phyloP scores from a whole-genome alignment of 2,329 filamentous ascomycete genomes.

The Arthroderma sp. region DNA sequence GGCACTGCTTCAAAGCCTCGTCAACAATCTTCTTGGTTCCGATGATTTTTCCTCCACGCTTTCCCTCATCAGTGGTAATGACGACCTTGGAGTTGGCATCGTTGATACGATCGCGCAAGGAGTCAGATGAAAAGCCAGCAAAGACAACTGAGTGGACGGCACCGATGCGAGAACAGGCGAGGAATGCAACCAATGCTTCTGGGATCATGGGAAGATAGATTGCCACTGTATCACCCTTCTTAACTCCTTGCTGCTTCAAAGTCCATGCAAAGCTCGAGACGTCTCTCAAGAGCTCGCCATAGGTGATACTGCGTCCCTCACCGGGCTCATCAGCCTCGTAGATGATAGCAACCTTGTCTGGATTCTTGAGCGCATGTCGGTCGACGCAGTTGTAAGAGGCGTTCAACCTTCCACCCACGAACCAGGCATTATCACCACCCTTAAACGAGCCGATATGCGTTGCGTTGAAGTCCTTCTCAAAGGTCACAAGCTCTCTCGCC shows the following conservation, averaged over 20 bases:
- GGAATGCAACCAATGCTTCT: constrained; percentile 79
- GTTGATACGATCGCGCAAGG: constrained; percentile 83
- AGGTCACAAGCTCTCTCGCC: constrained; percentile 79
- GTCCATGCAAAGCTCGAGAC: constrained; percentile 79
- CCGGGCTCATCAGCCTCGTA: constrained; percentile 90
- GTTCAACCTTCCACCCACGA: constrained; percentile 83
- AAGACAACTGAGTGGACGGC: constrained; percentile 97
- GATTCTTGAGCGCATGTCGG: constrained; percentile 89
- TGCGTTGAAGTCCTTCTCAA: constrained; percentile 85
- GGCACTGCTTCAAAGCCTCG: constrained; percentile 91
- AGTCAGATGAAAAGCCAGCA: constrained; percentile 93
- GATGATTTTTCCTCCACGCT: constrained; percentile 93
- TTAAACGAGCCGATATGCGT: constrained; percentile 64
- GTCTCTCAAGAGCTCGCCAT: constrained; percentile 82
- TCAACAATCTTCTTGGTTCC: constrained; percentile 99
- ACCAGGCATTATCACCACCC: constrained; percentile 85
- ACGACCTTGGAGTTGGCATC: constrained; percentile 86
- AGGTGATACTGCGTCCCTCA: constrained; percentile 82
- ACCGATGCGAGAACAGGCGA: constrained; percentile 84
- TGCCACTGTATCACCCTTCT: constrained; percentile 93
- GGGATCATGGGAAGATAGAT: constrained; percentile 99
- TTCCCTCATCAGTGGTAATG: constrained; percentile 95
- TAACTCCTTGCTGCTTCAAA: constrained; percentile 87
- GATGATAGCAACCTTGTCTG: constrained; percentile 88
- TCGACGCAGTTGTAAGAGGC: constrained; percentile 97